A percentile compares a stretch with the other conserved stretches of the same genome.
Conservation (phyloP, 1,284 basidiomycete species). For the Ganoderma multipileum region DNA sequence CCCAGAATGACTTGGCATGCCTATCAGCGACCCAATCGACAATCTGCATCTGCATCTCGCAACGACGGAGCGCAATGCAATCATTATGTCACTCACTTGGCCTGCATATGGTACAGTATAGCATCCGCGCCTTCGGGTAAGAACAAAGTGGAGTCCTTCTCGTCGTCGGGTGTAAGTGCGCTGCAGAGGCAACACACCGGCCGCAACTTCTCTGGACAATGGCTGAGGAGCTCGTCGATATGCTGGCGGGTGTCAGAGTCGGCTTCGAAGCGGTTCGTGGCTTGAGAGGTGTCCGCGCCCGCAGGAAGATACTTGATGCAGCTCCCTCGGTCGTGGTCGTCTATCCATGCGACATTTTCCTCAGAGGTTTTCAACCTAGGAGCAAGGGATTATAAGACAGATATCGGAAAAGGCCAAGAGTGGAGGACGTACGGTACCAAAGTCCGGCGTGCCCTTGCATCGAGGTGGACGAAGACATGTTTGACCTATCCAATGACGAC, state of each 20-base stretch:
- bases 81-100: slow-evolving; percentile 2
- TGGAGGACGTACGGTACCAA: background rate
- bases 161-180: background rate
- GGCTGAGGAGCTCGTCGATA: background rate
- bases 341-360: background rate
- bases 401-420: background rate
- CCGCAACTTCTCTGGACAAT: background rate
- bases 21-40: background rate
- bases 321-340: background rate
- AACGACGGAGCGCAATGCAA: background rate
- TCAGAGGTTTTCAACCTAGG: background rate
- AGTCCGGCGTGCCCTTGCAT: background rate
- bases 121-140: background rate
- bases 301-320: background rate
- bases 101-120: slow-evolving; percentile 13
- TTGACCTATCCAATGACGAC: background rate
- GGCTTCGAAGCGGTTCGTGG: background rate
- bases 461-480: background rate
- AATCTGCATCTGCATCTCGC: background rate
- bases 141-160: background rate
- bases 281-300: background rate
- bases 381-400: background rate
- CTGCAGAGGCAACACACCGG: background rate
- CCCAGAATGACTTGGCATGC: background rate
- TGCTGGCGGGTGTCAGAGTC: background rate